Base-by-base conservation (phyloP, 352 stramenopile species). In the Phytophthora idaei region DNA sequence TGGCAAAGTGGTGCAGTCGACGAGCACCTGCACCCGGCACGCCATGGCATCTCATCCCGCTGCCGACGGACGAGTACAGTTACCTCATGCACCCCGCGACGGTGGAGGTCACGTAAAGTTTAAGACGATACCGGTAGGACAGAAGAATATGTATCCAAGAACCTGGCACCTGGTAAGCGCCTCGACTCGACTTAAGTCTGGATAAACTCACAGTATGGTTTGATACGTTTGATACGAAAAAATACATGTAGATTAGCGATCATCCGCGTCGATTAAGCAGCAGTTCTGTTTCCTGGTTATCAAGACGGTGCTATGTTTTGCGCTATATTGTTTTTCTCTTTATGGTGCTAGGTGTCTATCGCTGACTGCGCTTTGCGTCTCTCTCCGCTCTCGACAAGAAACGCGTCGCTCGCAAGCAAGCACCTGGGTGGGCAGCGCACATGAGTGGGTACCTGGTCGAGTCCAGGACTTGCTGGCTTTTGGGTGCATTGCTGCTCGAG, bases 71-170 rank as follows among this genome's bases (percentile, higher is more conserved):
- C 50, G 69, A 80, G 27, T 73, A 74, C 42, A 71, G 64, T 57
- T 83, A 72, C 60, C 59, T 81, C 14, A 64, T 80, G 54, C 58
- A 81, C 47, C 75, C 74, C 12, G 47, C 66, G 4, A 81, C 64
- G 2, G 37, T 85, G 2, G 78, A 81, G 34, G 74, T 87, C 27
- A 74, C 64, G 46, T 87, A 42, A 82, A 14, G 21, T 42, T 52
- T 32, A 21, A 44, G 5, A 52, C 17, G 17, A 65, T 53, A 21
- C 21, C 21, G 21, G 21, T 21, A 59, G 39, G 41, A 52, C 37
- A 53, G 6, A 41, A 58, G 25, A 61, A 39, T 51, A 60, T 39
- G 17, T 51, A 51, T 66, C 41, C 44, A 55, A 36, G 29, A 36
- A 21, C 21, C 21, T 21, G 21, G 21, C 21, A 21, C 21, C 21